Percentiles rank a stretch among this genome's conserved stretches.
Evolutionary conservation across 352 stramenopile species (phyloP).

Genomic region (Phytophthora cryptogea): DNA sequence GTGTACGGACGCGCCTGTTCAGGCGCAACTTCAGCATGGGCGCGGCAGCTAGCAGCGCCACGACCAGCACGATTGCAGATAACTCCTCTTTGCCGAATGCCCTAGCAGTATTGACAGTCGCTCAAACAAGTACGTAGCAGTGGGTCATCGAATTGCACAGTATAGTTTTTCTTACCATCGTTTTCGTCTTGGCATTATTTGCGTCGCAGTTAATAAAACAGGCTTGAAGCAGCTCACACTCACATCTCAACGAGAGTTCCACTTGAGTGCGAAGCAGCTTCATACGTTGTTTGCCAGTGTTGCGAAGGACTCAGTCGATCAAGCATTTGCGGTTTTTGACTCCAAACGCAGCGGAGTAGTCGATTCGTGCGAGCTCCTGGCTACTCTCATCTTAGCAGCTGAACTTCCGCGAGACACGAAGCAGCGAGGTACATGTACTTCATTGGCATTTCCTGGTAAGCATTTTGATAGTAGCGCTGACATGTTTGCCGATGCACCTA

Average conservation of each 20-base stretch:
- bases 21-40: constrained; percentile 15
- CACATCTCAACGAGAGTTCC: constrained; percentile 18
- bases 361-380: constrained; percentile 31
- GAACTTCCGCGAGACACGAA: constrained; percentile 27
- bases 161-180: too few species aligned
- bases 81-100: constrained; percentile 3
- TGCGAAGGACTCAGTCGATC: constrained; percentile 4
- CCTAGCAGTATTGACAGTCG: constrained; percentile 10
- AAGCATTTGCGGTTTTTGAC: constrained; percentile 25
- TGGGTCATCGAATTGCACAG: too few species aligned
- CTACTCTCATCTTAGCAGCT: constrained; percentile 24
- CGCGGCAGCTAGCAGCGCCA: constrained; percentile 13
- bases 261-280: constrained; percentile 9
- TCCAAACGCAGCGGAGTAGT: constrained; percentile 8
- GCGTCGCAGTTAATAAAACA: constrained; percentile 15
- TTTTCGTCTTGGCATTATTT: neutral
- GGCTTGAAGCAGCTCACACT: constrained; percentile 9
- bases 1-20: constrained; percentile 7
- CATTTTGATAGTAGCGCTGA: neutral
- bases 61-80: neutral
- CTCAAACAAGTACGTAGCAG: constrained; percentile 21
- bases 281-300: constrained; percentile 10
- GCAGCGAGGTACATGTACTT: constrained; percentile 24
- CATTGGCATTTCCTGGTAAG: neutral
- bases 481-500: constrained; percentile 3